These are phyloP conservation scores for Fusarium sp. DNA, from an alignment of 2,329 filamentous ascomycete species.

Conservation along the genomic window DNA sequence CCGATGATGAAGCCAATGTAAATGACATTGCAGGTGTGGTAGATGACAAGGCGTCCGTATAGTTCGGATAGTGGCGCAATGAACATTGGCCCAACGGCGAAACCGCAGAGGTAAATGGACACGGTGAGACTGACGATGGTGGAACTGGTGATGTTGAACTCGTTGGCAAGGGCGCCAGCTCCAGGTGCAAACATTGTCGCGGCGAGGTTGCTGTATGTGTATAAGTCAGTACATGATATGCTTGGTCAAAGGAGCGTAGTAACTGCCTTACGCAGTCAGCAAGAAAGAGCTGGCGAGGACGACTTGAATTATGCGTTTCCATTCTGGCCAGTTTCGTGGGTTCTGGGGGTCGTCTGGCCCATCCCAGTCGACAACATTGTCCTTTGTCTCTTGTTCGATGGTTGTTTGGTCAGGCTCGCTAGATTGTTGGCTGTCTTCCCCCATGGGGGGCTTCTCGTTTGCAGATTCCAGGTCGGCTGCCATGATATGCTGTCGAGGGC, in stretches of 20 bases:
- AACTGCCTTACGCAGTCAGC: conserved; percentile 27
- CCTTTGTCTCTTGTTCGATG: conserved; percentile 17
- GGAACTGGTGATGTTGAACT: conserved; percentile 49
- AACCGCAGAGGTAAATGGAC: conserved; percentile 57
- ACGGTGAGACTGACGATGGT: conserved; percentile 54
- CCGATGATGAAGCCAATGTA: conserved; percentile 60
- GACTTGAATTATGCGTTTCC: conserved; percentile 69
- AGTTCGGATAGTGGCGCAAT: conserved; percentile 71
- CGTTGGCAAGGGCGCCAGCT: conserved; percentile 57
- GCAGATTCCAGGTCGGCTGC: conserved; percentile 20
- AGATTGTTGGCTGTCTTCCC: conserved; percentile 19
- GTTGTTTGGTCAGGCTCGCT: conserved; percentile 19
- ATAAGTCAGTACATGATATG: conserved; percentile 1
- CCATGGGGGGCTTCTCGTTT: conserved; percentile 5
- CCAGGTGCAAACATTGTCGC: conserved; percentile 57
- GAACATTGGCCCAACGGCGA: conserved; percentile 67
- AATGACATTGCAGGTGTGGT: conserved; percentile 54
- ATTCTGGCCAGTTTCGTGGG: conserved; percentile 74
- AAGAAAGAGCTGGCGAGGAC: conserved; percentile 52
- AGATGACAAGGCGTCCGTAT: conserved; percentile 60
- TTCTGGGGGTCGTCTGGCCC: conserved; percentile 73
- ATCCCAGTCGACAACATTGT: conserved; percentile 74
- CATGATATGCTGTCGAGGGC: conserved; percentile 21
- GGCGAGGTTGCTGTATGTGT: conserved; percentile 32
- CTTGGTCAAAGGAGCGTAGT: conserved; percentile 49